Conservation (phyloP, 371 early-diverging fungal genomes). For the Mortierella sp. region DNA sequence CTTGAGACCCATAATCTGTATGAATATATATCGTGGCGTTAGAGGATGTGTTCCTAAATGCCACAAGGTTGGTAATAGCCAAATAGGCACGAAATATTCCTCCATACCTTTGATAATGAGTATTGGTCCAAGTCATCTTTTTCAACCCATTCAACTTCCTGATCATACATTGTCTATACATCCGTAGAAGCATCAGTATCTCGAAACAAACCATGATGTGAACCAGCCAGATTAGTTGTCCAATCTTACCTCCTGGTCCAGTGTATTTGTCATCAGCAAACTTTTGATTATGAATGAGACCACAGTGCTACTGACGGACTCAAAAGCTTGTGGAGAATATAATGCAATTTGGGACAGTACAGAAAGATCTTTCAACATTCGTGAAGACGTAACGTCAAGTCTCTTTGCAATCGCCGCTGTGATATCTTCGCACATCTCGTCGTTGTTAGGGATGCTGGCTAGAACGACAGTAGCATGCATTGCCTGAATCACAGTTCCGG, state of each 20-base stretch:
- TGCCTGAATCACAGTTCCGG: slow-evolving; percentile 37
- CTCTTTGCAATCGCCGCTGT: slow-evolving; percentile 13
- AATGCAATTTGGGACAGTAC: slow-evolving; percentile 70
- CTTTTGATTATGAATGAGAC: slow-evolving; percentile 71
- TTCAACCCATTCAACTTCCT: slow-evolving; percentile 70
- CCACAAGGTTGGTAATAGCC: not conserved
- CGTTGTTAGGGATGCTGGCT: slow-evolving; percentile 38
- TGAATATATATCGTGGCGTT: not conserved
- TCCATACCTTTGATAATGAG: slow-evolving; percentile 64
- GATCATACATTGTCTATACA: slow-evolving; percentile 26
- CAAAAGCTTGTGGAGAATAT: slow-evolving; percentile 63
- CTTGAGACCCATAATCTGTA: slow-evolving; percentile 62
- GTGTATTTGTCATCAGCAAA: slow-evolving; percentile 62
- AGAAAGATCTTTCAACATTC: slow-evolving; percentile 62
- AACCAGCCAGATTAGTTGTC: not conserved
- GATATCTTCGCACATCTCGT: slow-evolving; percentile 26
- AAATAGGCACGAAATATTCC: too few species aligned
- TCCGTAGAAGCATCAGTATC: slow-evolving; percentile 22
- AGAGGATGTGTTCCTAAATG: too few species aligned
- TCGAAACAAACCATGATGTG: not conserved
- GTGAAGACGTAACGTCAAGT: slow-evolving; percentile 52
- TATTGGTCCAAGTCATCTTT: slow-evolving; percentile 65
- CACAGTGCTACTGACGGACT: slow-evolving; percentile 58
- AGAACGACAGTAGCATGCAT: slow-evolving; percentile 39
- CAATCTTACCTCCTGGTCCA: slow-evolving; percentile 47